These are phyloP conservation scores for Pichia deserticola DNA, from an alignment of 805 yeast genomes.

Conservation along the genomic window DNA sequence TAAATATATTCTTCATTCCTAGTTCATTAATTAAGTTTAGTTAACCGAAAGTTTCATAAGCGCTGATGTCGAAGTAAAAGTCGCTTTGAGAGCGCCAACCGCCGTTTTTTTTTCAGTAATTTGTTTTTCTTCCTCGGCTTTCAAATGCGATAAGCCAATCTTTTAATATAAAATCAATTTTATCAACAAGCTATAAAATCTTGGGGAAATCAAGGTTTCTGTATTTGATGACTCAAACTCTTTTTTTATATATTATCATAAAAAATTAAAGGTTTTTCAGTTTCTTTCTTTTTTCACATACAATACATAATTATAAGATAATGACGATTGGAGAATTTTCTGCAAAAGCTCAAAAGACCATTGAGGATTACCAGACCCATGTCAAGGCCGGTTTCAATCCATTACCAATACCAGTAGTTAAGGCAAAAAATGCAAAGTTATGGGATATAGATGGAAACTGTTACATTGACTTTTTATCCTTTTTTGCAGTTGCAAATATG, in stretches of 20 bases:
- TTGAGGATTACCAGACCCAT: slow-evolving; percentile 12
- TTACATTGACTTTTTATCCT: slow-evolving; percentile 23
- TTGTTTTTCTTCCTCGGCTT: background rate
- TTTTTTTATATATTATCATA: too few species aligned
- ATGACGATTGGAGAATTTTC: background rate
- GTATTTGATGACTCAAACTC: too few species aligned
- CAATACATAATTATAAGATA: background rate
- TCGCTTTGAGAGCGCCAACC: too few species aligned
- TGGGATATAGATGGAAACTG: slow-evolving; percentile 25
- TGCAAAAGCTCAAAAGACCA: background rate
- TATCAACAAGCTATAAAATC: too few species aligned
- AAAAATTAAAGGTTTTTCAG: background rate
- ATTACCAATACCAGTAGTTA: slow-evolving; percentile 18
- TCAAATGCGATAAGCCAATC: too few species aligned
- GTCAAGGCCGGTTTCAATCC: slow-evolving; percentile 21
- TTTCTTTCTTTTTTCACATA: background rate
- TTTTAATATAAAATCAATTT: too few species aligned
- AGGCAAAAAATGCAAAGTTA: slow-evolving; percentile 17
- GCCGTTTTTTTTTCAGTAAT: background rate
- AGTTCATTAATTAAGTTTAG: too few species aligned
- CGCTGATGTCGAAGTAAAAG: too few species aligned
- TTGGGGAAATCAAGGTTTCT: too few species aligned
- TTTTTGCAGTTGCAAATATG: slow-evolving; percentile 26
- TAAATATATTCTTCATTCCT: too few species aligned
- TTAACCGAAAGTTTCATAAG: too few species aligned